Conservation (phyloP, 1,284 basidiomycete species). For the Boletellus dicymbophilus region DNA sequence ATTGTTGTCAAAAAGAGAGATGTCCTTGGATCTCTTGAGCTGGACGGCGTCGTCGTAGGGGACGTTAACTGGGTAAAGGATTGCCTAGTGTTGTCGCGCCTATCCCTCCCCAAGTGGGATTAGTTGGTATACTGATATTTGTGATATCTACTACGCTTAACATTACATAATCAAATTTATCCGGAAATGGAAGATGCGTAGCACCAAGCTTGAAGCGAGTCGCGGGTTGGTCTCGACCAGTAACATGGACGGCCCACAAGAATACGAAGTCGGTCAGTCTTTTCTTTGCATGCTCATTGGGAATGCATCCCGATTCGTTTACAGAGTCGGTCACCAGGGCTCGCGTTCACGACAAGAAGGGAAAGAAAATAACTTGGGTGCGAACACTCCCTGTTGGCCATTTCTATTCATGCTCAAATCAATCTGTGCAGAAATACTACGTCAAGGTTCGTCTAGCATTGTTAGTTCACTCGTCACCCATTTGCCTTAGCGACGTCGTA, state of each 20-base stretch:
- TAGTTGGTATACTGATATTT: too few relatives aligned
- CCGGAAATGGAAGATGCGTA: conserved; percentile 15
- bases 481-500: conserved; percentile 28
- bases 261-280: conserved; percentile 73
- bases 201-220: neutral
- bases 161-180: too few relatives aligned
- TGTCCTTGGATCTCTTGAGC: conserved; percentile 27
- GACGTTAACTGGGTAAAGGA: conserved; percentile 80
- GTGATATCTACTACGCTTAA: conserved; percentile 11
- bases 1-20: conserved; percentile 61
- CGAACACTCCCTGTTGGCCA: conserved; percentile 15
- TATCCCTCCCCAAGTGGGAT: conserved; percentile 15
- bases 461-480: neutral
- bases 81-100: conserved; percentile 57
- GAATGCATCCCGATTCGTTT: neutral
- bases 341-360: conserved; percentile 43
- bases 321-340: conserved; percentile 58
- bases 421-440: conserved; percentile 50
- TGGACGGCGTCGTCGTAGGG: conserved; percentile 39
- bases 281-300: neutral
- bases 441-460: conserved; percentile 52
- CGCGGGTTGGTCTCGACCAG: conserved; percentile 25
- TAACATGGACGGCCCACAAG: conserved; percentile 33
- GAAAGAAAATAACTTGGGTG: conserved; percentile 48
- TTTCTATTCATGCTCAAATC: conserved; percentile 22